Conservation (phyloP, 768 basidiomycete species). For the Lactarius vividus region DNA sequence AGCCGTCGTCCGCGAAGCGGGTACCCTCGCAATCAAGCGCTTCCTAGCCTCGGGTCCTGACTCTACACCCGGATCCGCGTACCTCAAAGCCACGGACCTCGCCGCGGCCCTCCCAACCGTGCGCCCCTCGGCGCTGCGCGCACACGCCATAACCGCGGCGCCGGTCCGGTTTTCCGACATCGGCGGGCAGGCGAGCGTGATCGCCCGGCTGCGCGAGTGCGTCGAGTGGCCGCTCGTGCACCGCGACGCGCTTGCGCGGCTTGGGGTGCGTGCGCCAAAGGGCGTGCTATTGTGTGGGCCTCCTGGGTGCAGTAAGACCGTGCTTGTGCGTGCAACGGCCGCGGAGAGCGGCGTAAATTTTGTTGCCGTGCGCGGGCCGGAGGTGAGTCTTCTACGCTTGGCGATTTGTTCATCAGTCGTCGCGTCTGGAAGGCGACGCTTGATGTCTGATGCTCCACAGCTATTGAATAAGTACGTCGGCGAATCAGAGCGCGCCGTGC, state of each 20-base stretch:
- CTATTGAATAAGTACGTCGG: conserved; percentile 96
- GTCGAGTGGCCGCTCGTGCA: conserved; percentile 95
- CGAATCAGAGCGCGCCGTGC: conserved; percentile 91
- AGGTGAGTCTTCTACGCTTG: conserved; percentile 47
- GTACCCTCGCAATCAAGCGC: conserved; percentile 86
- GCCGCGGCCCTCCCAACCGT: conserved; percentile 69
- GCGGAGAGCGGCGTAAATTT: conserved; percentile 95
- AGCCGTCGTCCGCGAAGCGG: conserved; percentile 90
- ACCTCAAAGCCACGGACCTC: conserved; percentile 64
- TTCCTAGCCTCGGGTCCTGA: conserved; percentile 46
- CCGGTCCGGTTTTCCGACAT: conserved; percentile 84
- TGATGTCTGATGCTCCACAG: conserved; percentile 40
- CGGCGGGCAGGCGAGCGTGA: conserved; percentile 79
- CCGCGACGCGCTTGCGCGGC: conserved; percentile 78
- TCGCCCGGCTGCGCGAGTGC: conserved; percentile 83
- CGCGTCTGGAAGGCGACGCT: not conserved
- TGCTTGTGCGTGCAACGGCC: conserved; percentile 88
- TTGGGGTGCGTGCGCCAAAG: conserved; percentile 86
- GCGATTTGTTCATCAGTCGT: not conserved
- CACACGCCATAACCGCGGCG: conserved; percentile 84
- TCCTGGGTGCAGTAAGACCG: conserved; percentile 96
- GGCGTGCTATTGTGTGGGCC: conserved; percentile 93
- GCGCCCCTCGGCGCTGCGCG: conserved; percentile 91
- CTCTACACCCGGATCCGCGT: conserved; percentile 7
- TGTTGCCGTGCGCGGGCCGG: conserved; percentile 95